Base-by-base conservation (phyloP, 306 rosid species). In the Quercus ilex region DNA sequence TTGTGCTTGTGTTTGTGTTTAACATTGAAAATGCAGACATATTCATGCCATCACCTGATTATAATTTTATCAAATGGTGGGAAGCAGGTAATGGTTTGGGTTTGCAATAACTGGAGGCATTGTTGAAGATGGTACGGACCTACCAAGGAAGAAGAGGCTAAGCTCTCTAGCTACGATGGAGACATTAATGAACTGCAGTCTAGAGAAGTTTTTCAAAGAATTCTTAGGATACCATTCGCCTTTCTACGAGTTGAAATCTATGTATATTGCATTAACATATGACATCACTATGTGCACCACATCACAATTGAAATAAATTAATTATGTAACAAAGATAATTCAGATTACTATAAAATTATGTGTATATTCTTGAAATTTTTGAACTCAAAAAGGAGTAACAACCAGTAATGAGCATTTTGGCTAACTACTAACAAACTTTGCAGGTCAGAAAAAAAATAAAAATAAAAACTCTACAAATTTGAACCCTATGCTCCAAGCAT, bases 31-130 rank as follows among this genome's bases (percentile, higher is more conserved):
- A 13, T 49, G 53, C 5, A 0, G 5, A 49, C 53, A 12, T 12
- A 49, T 13, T 2, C 5, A 49, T 49, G 53, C 15, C 53, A 49
- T 11, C 53, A 12, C 53, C 53, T 49, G 53, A 49, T 71, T 46
- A 55, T 74, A 72, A 68, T 65, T 33, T 53, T 30, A 69, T 74
- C 75, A 31, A 79, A 14, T 53, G 10, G 56, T 58, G 58, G 82
- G 80, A 83, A 74, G 12, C 89, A 94, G 97, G 97, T 58, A 82
- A 74, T 3, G 97, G 95, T 5, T 78, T 92, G 85, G 62, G 86
- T 41, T 82, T 89, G 73, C 91, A 85, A 85, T 93, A 94, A 78
- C 76, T 94, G 56, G 98, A 94, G 84, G 98, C 97, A 60, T 80
- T 92, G 20, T 97, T 82, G 38, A 87, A 89, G 80, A 94, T 94